phyloP scores from a whole-genome alignment of 2,329 filamentous ascomycete genomes.

The Exophiala sp. region DNA sequence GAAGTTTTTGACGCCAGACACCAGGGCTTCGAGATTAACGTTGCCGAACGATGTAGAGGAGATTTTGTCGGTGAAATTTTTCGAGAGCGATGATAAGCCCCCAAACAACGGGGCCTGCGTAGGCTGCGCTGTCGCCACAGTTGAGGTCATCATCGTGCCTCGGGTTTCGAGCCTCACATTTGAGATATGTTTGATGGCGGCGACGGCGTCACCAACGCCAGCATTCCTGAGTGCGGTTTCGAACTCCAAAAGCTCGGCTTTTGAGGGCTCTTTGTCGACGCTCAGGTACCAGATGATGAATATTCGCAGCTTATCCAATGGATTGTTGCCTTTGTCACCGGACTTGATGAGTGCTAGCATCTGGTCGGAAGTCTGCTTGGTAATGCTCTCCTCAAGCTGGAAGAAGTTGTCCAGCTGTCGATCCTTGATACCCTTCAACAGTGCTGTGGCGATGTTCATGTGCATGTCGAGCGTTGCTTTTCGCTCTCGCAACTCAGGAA shows the following conservation, averaged over 20 bases:
- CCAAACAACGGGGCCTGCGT: constrained; percentile 71
- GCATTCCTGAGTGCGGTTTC: constrained; percentile 73
- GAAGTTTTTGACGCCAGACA: constrained; percentile 96
- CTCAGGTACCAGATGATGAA: constrained; percentile 98
- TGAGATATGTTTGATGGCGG: constrained; percentile 76
- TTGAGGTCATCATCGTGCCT: constrained; percentile 93
- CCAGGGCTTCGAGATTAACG: constrained; percentile 86
- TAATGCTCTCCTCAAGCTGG: constrained; percentile 86
- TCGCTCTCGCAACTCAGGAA: constrained; percentile 86
- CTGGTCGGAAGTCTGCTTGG: constrained; percentile 83
- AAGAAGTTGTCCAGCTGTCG: constrained; percentile 94
- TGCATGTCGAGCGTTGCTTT: constrained; percentile 96
- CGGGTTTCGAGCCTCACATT: constrained; percentile 90
- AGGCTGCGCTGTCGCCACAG: constrained; percentile 58
- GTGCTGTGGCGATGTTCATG: constrained; percentile 90
- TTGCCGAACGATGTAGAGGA: constrained; percentile 80
- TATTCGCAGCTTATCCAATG: constrained; percentile 81
- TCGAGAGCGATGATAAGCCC: constrained; percentile 86
- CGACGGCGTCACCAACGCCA: constrained; percentile 61
- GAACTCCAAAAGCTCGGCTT: constrained; percentile 77
- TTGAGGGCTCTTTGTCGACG: constrained; percentile 79
- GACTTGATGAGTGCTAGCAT: constrained; percentile 82
- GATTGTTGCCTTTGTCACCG: constrained; percentile 70
- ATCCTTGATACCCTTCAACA: constrained; percentile 80
- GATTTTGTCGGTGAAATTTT: constrained; percentile 84